Conservation (phyloP, 1,139 yeast species). For the Hemisphaericaspora xylofermentans region DNA sequence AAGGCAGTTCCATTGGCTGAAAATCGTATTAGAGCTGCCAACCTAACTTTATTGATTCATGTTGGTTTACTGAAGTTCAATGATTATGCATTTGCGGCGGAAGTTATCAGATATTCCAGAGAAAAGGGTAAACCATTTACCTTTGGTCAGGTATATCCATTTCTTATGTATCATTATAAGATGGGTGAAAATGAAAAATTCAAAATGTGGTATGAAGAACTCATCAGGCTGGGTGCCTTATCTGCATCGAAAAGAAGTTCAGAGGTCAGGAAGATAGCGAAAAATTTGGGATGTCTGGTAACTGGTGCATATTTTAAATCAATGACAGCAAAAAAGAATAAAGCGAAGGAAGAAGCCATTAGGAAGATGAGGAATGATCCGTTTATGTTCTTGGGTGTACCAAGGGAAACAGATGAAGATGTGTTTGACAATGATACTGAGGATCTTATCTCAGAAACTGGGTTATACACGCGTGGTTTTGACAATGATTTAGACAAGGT, state of each 20-base stretch:
- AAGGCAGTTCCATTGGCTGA: constrained; percentile 15
- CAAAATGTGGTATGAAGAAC: constrained; percentile 38
- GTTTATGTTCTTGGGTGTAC: constrained; percentile 16
- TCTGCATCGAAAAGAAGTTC: constrained; percentile 29
- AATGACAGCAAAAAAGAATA: not conserved
- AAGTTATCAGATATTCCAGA: constrained; percentile 27
- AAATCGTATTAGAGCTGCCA: constrained; percentile 19
- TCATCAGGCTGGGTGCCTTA: constrained; percentile 33
- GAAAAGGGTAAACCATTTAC: constrained; percentile 32
- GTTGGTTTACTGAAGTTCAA: constrained; percentile 30
- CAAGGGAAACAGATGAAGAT: constrained; percentile 19
- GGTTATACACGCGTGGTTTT: constrained; percentile 15
- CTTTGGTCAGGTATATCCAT: constrained; percentile 43
- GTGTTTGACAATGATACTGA: constrained; percentile 17
- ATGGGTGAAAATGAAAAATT: constrained; percentile 31
- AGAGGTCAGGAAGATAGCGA: constrained; percentile 34
- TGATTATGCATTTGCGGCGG: constrained; percentile 37
- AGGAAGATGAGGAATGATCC: constrained; percentile 24
- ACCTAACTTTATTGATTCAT: constrained; percentile 31
- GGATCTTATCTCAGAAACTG: constrained; percentile 18
- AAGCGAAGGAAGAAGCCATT: constrained; percentile 14
- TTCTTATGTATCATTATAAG: constrained; percentile 37
- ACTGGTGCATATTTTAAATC: constrained; percentile 29
- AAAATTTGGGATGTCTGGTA: constrained; percentile 36
- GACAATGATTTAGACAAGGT: constrained; percentile 21